Conservation (phyloP, 352 stramenopile genomes). For the Phytophthora citricola region DNA sequence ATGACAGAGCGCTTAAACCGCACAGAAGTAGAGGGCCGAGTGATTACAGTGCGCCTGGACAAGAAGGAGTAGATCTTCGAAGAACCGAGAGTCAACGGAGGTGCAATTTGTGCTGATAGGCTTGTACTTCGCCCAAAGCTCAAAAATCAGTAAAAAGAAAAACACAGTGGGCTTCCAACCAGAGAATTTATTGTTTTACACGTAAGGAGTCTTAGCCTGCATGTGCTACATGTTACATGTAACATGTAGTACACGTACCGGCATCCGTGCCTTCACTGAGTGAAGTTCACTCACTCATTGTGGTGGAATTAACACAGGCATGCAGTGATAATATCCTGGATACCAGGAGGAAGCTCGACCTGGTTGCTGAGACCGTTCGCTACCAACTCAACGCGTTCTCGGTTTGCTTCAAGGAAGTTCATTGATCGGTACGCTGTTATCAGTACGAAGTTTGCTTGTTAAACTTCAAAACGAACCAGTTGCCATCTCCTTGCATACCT, state of each 20-base stretch:
- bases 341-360: constrained; percentile 22
- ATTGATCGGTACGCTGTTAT: constrained; percentile 26
- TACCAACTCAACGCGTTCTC: constrained; percentile 32
- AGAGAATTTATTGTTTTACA: background rate
- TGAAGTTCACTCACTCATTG: background rate
- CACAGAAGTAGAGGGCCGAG: constrained; percentile 66
- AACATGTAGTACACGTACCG: no score
- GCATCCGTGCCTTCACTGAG: no score
- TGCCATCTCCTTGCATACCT: constrained; percentile 31
- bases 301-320: constrained; percentile 25
- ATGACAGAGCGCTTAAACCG: constrained; percentile 66
- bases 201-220: no score
- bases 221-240: no score
- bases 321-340: constrained; percentile 20
- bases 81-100: constrained; percentile 13
- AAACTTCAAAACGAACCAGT: background rate
- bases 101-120: constrained; percentile 21
- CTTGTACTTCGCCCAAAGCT: constrained; percentile 21
- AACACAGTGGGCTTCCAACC: constrained; percentile 11
- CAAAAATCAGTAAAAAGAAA: no score
- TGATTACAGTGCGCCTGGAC: constrained; percentile 76
- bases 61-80: constrained; percentile 43
- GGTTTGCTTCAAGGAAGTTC: constrained; percentile 23
- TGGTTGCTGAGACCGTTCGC: constrained; percentile 25
- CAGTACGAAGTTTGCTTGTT: background rate